Conservation (phyloP, 345 rosid genomes). For the Eucalyptus pauciflora region DNA sequence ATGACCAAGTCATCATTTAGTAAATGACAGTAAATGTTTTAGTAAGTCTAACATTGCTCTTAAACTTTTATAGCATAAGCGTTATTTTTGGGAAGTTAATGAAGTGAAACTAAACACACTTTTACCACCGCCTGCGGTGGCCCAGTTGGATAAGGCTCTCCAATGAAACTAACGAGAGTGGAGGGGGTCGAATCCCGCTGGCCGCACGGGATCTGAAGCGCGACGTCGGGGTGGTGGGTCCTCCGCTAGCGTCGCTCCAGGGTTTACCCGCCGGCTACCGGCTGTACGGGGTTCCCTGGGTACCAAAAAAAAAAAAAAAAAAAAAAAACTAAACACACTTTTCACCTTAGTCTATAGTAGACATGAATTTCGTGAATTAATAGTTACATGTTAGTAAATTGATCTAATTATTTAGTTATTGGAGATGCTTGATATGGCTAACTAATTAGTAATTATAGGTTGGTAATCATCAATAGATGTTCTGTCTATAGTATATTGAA, state of each 20-base stretch:
- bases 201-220: too few relatives aligned
- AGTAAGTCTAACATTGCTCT: background rate
- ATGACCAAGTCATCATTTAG: background rate
- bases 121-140: too few relatives aligned
- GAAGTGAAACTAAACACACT: background rate
- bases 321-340: background rate
- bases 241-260: too few relatives aligned
- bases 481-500: background rate
- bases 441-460: too few relatives aligned
- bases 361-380: background rate
- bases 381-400: background rate
- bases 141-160: too few relatives aligned
- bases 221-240: too few relatives aligned
- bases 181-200: too few relatives aligned
- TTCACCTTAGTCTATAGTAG: background rate
- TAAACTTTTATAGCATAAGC: background rate
- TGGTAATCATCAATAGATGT: background rate
- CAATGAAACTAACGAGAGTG: too few relatives aligned
- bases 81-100: background rate
- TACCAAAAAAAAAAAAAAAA: too few relatives aligned
- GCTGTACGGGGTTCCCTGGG: too few relatives aligned
- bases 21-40: background rate
- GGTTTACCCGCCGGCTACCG: too few relatives aligned
- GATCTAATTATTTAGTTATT: background rate
- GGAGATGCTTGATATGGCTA: background rate